A percentile compares a stretch with the other conserved stretches of the same genome.
These are phyloP conservation scores for Ceratocystis ficicola DNA, from an alignment of 2,329 filamentous ascomycete species.

Conservation along the genomic window DNA sequence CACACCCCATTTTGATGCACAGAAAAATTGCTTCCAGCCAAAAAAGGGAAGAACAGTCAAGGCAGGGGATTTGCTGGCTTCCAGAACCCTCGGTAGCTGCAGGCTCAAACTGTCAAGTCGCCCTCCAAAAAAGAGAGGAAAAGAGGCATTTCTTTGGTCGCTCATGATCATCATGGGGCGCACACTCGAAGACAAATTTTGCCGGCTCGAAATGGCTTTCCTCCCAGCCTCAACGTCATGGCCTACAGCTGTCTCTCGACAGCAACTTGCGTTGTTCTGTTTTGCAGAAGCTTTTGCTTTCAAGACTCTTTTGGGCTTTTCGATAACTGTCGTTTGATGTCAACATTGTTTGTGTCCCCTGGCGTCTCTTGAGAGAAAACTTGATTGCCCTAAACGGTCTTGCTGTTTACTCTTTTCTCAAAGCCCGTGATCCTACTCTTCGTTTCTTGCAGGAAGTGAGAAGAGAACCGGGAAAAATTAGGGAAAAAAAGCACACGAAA, in stretches of 20 bases:
- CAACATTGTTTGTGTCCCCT: conserved; percentile 4
- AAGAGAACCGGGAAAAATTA: background rate
- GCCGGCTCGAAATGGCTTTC: background rate
- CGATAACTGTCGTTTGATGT: background rate
- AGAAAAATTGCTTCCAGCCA: background rate
- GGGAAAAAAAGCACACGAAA: background rate
- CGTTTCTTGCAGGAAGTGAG: background rate
- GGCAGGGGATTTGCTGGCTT: background rate
- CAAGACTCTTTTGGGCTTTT: background rate
- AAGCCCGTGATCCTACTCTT: background rate
- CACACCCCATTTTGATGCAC: background rate
- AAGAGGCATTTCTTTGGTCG: background rate
- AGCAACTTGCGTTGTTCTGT: too few relatives aligned
- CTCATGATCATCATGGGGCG: background rate
- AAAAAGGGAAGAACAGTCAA: background rate
- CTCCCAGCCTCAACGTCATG: background rate
- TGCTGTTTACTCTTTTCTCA: conserved; percentile 11
- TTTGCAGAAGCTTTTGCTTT: too few relatives aligned
- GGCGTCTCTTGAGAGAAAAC: background rate
- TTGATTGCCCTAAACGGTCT: conserved; percentile 3
- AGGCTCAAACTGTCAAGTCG: background rate
- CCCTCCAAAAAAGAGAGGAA: background rate
- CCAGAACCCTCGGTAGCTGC: conserved; percentile 1
- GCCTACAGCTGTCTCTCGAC: background rate
- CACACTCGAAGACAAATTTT: background rate